These are phyloP conservation scores for Syzygium syzygioides DNA, from an alignment of 441 rosid genomes.

Conservation along the genomic window DNA sequence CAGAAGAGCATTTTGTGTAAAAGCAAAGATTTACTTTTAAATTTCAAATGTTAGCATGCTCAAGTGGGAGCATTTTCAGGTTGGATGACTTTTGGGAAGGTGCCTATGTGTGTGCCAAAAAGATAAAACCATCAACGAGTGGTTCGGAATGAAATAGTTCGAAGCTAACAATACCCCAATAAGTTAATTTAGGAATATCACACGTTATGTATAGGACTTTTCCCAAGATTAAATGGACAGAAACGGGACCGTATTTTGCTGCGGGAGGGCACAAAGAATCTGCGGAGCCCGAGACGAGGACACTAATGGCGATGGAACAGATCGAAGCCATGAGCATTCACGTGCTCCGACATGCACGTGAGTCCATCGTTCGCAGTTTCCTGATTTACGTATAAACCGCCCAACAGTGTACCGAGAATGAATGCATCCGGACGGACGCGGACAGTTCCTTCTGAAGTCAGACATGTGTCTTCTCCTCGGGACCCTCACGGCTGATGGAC, in stretches of 20 bases:
- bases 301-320: conserved; percentile 5
- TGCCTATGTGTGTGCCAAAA: too few relatives aligned
- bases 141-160: too few relatives aligned
- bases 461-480: background rate
- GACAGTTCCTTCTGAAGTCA: background rate
- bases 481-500: background rate
- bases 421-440: background rate
- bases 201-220: too few relatives aligned
- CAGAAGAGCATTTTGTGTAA: too few relatives aligned
- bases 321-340: background rate
- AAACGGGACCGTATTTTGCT: background rate
- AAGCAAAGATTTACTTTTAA: too few relatives aligned
- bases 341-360: background rate
- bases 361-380: background rate
- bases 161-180: accelerated
- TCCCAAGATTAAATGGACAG: background rate
- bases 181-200: too few relatives aligned
- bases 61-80: too few relatives aligned
- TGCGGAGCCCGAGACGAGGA: background rate
- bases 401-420: background rate
- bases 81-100: too few relatives aligned
- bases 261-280: background rate
- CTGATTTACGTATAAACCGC: background rate
- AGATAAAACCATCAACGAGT: accelerated
- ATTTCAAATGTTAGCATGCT: too few relatives aligned